These are phyloP conservation scores for Schoenoplectus triqueter DNA, from an alignment of 202 grass and related monocot genomes.

Conservation along the genomic window DNA sequence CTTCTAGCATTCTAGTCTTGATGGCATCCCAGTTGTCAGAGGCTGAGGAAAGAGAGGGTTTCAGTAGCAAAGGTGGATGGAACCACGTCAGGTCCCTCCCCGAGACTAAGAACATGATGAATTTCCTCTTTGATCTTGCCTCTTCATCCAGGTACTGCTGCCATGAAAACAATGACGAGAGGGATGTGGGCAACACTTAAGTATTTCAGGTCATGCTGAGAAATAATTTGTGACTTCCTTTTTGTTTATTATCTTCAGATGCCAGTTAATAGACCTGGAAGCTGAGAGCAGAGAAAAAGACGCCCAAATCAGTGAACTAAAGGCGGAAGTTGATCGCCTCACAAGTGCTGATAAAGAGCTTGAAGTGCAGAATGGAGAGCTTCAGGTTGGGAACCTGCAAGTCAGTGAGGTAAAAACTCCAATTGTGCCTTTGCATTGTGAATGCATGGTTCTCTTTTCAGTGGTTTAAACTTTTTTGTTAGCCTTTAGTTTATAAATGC, in stretches of 20 bases:
- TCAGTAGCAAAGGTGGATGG: conserved; percentile 81
- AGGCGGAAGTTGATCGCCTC: conserved; percentile 79
- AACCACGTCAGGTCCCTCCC: conserved; percentile 78
- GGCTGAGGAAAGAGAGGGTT: conserved; percentile 76
- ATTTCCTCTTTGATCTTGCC: conserved; percentile 76
- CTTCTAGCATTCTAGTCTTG: conserved; percentile 73
- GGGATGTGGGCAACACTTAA: neutral
- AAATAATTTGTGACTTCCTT: conserved; percentile 24
- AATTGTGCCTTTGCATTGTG: conserved; percentile 25
- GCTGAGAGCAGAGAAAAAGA: conserved; percentile 68
- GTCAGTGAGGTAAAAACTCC: conserved; percentile 46
- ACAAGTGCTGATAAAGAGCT: conserved; percentile 62
- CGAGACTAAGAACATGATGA: conserved; percentile 84
- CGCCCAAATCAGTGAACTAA: conserved; percentile 60
- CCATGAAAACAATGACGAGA: conserved; percentile 19
- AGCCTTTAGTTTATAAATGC: conserved; percentile 4
- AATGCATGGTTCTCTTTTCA: neutral
- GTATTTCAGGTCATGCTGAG: conserved; percentile 10
- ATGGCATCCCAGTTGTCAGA: conserved; percentile 95
- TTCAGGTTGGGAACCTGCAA: conserved; percentile 64
- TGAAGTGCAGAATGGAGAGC: conserved; percentile 62
- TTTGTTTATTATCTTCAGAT: conserved; percentile 45
- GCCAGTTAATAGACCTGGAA: conserved; percentile 69
- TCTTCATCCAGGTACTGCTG: conserved; percentile 72
- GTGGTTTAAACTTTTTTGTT: conserved; percentile 32